These are phyloP conservation scores for Crithidia brevicula DNA, from an alignment of 208 protist genomes.

Conservation along the genomic window DNA sequence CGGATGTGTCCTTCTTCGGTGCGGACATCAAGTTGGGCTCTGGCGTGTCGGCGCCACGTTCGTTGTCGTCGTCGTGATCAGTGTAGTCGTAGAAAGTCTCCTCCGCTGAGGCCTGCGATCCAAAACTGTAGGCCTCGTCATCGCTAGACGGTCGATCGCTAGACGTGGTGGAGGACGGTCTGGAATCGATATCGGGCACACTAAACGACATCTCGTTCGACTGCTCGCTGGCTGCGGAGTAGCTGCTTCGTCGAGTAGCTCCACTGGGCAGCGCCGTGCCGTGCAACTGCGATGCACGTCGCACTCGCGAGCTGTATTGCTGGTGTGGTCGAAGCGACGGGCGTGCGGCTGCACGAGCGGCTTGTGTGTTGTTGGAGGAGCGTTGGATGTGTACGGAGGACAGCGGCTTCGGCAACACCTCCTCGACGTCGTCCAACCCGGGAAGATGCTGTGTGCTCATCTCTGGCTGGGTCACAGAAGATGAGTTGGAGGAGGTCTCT, in stretches of 20 bases:
- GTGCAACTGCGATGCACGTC: neutral
- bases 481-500: neutral
- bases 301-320: too few relatives aligned
- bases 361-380: neutral
- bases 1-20: too few relatives aligned
- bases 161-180: neutral
- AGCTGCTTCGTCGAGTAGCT: too few relatives aligned
- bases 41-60: too few relatives aligned
- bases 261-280: too few relatives aligned
- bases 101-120: neutral
- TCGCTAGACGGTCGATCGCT: neutral
- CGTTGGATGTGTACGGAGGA: too few relatives aligned
- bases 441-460: too few relatives aligned
- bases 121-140: slow-evolving; percentile 5
- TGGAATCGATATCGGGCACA: slow-evolving; percentile 1
- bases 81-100: neutral
- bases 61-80: neutral
- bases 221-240: neutral
- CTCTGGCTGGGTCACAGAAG: too few relatives aligned
- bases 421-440: too few relatives aligned
- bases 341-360: neutral
- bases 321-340: neutral
- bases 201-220: slow-evolving; percentile 13
- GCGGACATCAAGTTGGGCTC: neutral
- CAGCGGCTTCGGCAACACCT: neutral